Percentiles rank a stretch among this genome's conserved stretches.
phyloP scores from a whole-genome alignment of 345 rosid species.

The Rhizophora mangle region DNA sequence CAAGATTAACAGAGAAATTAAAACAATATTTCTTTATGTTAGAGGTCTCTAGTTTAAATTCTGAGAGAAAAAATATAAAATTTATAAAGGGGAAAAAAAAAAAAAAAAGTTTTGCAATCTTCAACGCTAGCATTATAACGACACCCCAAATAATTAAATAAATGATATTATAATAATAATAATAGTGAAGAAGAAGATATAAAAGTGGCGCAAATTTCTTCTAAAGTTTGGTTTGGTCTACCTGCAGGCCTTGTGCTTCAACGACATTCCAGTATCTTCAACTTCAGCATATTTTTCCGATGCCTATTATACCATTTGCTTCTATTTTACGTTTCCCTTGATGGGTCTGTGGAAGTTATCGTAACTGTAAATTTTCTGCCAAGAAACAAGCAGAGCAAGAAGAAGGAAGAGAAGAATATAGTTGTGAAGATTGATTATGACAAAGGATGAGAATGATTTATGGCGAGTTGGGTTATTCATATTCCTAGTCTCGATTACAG shows the following conservation, averaged over 20 bases:
- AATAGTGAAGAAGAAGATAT: not conserved
- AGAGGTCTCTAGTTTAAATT: too few species aligned
- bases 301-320: conserved; percentile 1
- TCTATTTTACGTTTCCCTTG: conserved; percentile 4
- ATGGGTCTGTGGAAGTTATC: conserved; percentile 6
- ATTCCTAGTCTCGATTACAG: conserved; percentile 29
- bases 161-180: not conserved
- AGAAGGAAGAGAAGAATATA: conserved; percentile 8
- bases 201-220: conserved; percentile 9
- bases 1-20: not conserved
- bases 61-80: too few species aligned
- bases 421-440: conserved; percentile 23
- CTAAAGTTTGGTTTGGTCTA: conserved; percentile 31
- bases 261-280: conserved; percentile 23
- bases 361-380: not conserved
- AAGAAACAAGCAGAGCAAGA: not conserved
- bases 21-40: not conserved
- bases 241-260: conserved; percentile 25
- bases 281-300: not conserved
- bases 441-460: conserved; percentile 28
- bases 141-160: too few species aligned
- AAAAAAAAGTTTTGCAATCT: too few species aligned
- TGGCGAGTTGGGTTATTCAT: conserved; percentile 27
- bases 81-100: too few species aligned
- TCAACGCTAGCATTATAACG: too few species aligned